These are phyloP conservation scores for Brassica juncea DNA, from an alignment of 345 rosid genomes.

Conservation along the genomic window DNA sequence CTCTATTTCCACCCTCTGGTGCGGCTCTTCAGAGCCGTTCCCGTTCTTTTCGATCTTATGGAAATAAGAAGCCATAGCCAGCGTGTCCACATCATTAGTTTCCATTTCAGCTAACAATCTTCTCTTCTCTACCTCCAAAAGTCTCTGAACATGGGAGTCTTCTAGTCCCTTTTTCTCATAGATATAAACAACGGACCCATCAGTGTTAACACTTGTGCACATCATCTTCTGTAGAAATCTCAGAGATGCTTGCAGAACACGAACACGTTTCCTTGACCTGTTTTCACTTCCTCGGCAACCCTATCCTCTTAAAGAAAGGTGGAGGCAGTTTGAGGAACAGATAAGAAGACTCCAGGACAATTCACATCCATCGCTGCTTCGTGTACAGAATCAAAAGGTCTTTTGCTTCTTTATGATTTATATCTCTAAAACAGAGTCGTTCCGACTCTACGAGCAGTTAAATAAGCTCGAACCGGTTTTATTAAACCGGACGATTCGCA, in stretches of 20 bases:
- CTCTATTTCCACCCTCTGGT: slow-evolving; percentile 12
- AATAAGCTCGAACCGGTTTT: slow-evolving; percentile 18
- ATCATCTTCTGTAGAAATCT: not conserved
- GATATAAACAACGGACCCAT: slow-evolving; percentile 20
- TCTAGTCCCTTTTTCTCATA: slow-evolving; percentile 38
- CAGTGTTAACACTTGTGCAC: slow-evolving; percentile 5
- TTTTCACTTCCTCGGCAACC: slow-evolving; percentile 12
- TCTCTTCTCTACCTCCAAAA: slow-evolving; percentile 67
- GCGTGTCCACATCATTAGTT: too few species aligned
- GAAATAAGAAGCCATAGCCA: too few species aligned
- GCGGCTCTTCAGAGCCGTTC: slow-evolving; percentile 19
- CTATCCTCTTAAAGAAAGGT: slow-evolving; percentile 24
- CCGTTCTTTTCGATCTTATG: slow-evolving; percentile 24
- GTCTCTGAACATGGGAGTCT: slow-evolving; percentile 31
- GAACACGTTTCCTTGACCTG: slow-evolving; percentile 9
- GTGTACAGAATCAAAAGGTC: too few species aligned
- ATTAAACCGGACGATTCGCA: not conserved
- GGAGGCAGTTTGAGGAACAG: slow-evolving; percentile 32
- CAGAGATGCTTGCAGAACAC: slow-evolving; percentile 14
- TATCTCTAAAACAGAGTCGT: too few species aligned
- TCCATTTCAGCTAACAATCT: slow-evolving; percentile 37
- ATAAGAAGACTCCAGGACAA: slow-evolving; percentile 15
- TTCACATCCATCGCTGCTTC: slow-evolving; percentile 7
- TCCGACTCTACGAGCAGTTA: not conserved
- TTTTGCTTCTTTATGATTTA: too few species aligned